Percentiles rank a stretch among this genome's conserved stretches.
These are phyloP conservation scores for Glebionis coronaria DNA, from an alignment of 129 eudicot genomes.

Conservation along the genomic window DNA sequence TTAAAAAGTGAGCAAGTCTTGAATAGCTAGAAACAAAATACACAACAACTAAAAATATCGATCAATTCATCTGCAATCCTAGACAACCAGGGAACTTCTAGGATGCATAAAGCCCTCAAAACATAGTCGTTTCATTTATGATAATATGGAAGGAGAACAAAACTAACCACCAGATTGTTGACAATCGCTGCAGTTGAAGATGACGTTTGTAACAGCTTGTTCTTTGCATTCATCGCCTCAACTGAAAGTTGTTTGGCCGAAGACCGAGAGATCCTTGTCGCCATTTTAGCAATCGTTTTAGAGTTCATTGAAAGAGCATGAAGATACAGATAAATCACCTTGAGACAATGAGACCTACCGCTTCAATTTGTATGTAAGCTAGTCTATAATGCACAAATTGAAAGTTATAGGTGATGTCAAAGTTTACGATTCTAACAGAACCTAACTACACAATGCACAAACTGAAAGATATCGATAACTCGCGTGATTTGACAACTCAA, in stretches of 20 bases:
- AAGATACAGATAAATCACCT: too few species aligned
- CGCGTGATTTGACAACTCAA: too few species aligned
- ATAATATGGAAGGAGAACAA: not conserved
- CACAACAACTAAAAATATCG: too few species aligned
- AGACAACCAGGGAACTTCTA: too few species aligned
- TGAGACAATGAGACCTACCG: too few species aligned
- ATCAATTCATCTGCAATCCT: too few species aligned
- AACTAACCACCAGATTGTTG: slow-evolving; percentile 42
- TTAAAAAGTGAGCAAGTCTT: not conserved
- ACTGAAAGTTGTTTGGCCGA: slow-evolving; percentile 15
- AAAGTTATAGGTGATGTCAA: too few species aligned
- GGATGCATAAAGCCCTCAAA: not conserved
- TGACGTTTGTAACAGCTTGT: slow-evolving; percentile 25
- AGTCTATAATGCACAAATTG: too few species aligned
- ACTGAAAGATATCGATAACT: too few species aligned
- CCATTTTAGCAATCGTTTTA: not conserved
- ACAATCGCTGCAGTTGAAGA: slow-evolving; percentile 33
- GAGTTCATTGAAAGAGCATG: not conserved
- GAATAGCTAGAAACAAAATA: not conserved
- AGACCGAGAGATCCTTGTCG: not conserved
- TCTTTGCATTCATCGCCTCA: slow-evolving; percentile 34
- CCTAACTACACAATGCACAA: too few species aligned
- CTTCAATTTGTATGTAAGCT: too few species aligned
- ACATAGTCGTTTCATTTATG: not conserved
- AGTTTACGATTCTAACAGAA: too few species aligned